These are phyloP conservation scores for Otatea glauca DNA, from an alignment of 176 grass and related monocot species.

Conservation along the genomic window DNA sequence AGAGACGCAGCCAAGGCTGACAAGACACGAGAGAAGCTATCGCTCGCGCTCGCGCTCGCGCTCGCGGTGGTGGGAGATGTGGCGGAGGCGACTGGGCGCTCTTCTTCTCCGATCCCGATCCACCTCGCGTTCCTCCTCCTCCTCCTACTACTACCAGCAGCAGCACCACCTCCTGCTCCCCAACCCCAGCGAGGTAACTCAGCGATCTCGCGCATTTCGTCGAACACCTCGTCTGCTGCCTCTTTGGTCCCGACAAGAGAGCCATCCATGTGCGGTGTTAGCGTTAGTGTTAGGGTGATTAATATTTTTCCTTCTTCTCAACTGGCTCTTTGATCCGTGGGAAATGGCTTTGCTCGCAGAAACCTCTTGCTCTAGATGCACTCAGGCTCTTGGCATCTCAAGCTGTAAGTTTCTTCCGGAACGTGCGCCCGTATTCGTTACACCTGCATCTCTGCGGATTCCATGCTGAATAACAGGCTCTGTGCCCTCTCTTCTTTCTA, in stretches of 20 bases:
- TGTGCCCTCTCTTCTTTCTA: conserved; percentile 27
- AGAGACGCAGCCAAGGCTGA: too few species aligned
- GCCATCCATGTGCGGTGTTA: neutral
- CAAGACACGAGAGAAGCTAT: too few species aligned
- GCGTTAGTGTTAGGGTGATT: neutral
- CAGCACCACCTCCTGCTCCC: conserved; percentile 4
- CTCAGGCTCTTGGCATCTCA: conserved; percentile 44
- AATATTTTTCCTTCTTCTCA: neutral
- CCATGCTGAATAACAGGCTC: neutral
- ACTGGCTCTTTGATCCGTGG: neutral
- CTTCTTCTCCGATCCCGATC: conserved; percentile 32
- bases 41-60: too few species aligned
- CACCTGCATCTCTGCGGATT: neutral
- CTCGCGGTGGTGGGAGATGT: conserved; percentile 26
- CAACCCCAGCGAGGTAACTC: conserved; percentile 30
- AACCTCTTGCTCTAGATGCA: conserved; percentile 21
- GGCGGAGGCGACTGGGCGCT: conserved; percentile 40
- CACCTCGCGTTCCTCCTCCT: neutral
- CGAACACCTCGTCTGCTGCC: neutral
- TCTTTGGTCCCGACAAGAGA: neutral
- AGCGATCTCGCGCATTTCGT: neutral
- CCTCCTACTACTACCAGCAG: neutral
- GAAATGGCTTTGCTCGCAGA: conserved; percentile 20
- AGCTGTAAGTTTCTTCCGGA: conserved; percentile 28
- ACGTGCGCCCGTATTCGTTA: neutral